Base-by-base conservation (phyloP, 2,329 filamentous ascomycete genomes). In the Microdochium paspali region DNA sequence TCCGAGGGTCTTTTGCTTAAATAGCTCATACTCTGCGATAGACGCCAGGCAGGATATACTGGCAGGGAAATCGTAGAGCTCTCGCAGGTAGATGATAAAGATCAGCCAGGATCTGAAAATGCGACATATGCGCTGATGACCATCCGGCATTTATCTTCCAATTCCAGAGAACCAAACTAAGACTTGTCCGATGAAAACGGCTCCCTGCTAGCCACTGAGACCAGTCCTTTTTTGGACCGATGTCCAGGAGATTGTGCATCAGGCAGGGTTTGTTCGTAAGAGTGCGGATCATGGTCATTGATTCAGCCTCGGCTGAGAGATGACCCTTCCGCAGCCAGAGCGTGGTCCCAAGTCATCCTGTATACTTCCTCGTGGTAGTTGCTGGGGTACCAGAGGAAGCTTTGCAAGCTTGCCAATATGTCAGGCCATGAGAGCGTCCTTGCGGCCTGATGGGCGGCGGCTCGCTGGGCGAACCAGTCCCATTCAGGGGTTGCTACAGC, bases 191-290 rank as follows among this genome's bases (percentile, higher is more conserved):
- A n/a, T n/a, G n/a, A n/a, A n/a, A n/a, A n/a, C n/a, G n/a, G n/a
- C n/a, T n/a, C 15, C 15, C 24, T n/a, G 10, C 15, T 21, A 26
- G 30, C 24, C 46, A 31, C 43, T 23, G 31, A 48, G 47, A 43
- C 47, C 46, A 48, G 47, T 48, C 44, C 32, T 45, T n/a, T 42
- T 48, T 30, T 30, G 44, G 35, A n/a, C 15, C 7, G n/a, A 7
- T 18, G 31, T 9, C 10, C n/a, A 35, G 31, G 31, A 9, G 10
- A 18, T 28, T 28, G 26, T 28, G 26, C 26, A 7, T 7, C 26
- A 7, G 13, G 26, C 26, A 28, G 26, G 26, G 26, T 28, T 28
- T 28, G 26, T 28, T 13, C 7, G 26, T 13, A 13, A 28, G 26
- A 7, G 26, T 13, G 26, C 7, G 26, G 7, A 13, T 13, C 26